These are phyloP conservation scores for Boehmeria nivea DNA, from an alignment of 306 rosid species.

Conservation along the genomic window DNA sequence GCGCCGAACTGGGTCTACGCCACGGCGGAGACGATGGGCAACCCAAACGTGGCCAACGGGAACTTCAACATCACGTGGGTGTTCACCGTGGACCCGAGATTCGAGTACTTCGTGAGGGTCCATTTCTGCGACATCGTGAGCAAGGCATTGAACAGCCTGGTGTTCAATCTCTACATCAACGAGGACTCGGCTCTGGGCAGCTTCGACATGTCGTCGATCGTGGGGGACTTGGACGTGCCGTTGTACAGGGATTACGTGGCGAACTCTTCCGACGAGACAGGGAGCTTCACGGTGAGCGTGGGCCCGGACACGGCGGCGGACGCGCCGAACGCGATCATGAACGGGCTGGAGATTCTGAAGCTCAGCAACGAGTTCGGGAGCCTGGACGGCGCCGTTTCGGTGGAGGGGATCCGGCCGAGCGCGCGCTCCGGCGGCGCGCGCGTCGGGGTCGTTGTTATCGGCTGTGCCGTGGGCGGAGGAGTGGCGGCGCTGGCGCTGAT, in stretches of 20 bases:
- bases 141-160: slow-evolving; percentile 57
- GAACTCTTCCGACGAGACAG: slow-evolving; percentile 39
- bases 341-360: slow-evolving; percentile 79
- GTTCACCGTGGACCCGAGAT: slow-evolving; percentile 58
- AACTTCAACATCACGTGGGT: slow-evolving; percentile 97
- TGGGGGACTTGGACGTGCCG: slow-evolving; percentile 60
- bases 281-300: slow-evolving; percentile 70
- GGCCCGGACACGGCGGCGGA: slow-evolving; percentile 80
- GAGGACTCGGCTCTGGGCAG: slow-evolving; percentile 51
- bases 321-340: slow-evolving; percentile 60
- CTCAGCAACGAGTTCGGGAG: slow-evolving; percentile 63
- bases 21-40: slow-evolving; percentile 74
- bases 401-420: slow-evolving; percentile 44
- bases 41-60: slow-evolving; percentile 48
- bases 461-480: slow-evolving; percentile 40
- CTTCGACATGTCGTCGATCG: slow-evolving; percentile 66
- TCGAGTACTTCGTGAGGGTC: slow-evolving; percentile 62
- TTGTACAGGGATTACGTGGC: slow-evolving; percentile 65
- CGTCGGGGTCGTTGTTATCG: slow-evolving; percentile 12
- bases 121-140: slow-evolving; percentile 89
- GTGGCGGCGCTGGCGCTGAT: slow-evolving; percentile 34
- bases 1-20: slow-evolving; percentile 94
- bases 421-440: background rate
- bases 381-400: slow-evolving; percentile 58
- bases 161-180: slow-evolving; percentile 76